These are phyloP conservation scores for Blastobotrys raffinosifermentans DNA, from an alignment of 1,139 yeast genomes.

Conservation along the genomic window DNA sequence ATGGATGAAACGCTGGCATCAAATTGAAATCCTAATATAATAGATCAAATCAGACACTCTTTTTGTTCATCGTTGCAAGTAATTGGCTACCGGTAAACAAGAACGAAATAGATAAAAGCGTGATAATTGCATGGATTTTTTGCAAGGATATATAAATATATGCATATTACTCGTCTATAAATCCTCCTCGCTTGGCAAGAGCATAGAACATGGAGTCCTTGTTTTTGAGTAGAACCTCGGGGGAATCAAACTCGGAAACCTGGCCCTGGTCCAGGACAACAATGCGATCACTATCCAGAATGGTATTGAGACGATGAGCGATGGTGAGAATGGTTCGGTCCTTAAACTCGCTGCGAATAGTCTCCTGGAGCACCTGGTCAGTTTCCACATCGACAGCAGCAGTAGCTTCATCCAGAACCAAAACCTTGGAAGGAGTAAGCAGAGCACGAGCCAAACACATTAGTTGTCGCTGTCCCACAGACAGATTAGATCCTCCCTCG, in stretches of 20 bases:
- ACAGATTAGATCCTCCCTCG: slow-evolving; percentile 84
- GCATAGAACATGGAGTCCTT: slow-evolving; percentile 70
- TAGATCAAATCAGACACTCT: too few species aligned
- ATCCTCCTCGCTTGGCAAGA: slow-evolving; percentile 60
- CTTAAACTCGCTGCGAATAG: slow-evolving; percentile 77
- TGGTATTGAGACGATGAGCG: slow-evolving; percentile 92
- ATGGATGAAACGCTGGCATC: too few species aligned
- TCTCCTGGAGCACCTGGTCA: slow-evolving; percentile 77
- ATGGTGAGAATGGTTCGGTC: slow-evolving; percentile 89
- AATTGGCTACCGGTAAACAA: too few species aligned
- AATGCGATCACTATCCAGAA: slow-evolving; percentile 84
- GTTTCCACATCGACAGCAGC: slow-evolving; percentile 98
- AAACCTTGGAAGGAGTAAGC: slow-evolving; percentile 67
- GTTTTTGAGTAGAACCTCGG: slow-evolving; percentile 58
- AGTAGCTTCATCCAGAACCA: slow-evolving; percentile 92
- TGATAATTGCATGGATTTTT: too few species aligned
- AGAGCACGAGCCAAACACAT: slow-evolving; percentile 89
- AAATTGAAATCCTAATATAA: too few species aligned
- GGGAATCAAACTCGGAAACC: slow-evolving; percentile 84
- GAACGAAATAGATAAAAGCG: too few species aligned
- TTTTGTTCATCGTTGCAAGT: too few species aligned
- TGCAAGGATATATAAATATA: too few species aligned
- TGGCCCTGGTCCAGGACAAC: slow-evolving; percentile 81
- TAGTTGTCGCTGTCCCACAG: slow-evolving; percentile 88
- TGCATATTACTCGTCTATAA: slow-evolving; percentile 20